Base-by-base conservation (phyloP, 2,329 filamentous ascomycete species). In the Alternaria arborescens region DNA sequence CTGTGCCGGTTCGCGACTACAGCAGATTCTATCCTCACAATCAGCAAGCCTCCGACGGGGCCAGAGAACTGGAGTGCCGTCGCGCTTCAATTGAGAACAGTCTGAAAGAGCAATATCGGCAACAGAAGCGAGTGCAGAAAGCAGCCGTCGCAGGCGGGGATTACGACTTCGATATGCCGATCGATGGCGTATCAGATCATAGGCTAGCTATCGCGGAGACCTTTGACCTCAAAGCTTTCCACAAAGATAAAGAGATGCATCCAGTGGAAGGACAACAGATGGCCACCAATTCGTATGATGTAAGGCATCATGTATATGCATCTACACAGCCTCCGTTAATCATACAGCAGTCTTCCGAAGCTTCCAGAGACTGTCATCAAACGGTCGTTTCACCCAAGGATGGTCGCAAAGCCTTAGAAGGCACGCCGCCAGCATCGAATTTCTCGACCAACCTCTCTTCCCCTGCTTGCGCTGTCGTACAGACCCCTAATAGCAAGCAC, bases 401-500 rank as follows among this genome's bases (percentile, higher is more conserved):
- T 36, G 32, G 26, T 11, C 51, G 47, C 12, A 43, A 42, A 24
- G 51, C 47, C 22, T 55, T 50, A 32, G 61, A 57, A 26, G 43
- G 30, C 8, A 16, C 36, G 3, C 48, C 20, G 18, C 46, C 28
- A 16, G 28, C 43, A 32, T 52, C 22, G 26, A 20, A 14, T 8
- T 36, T 20, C 2, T 50, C 38, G 32, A 18, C 38, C 5, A 11
- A 40, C 14, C 54, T 32, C 40, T 40, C 16, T 43, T 43, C 36
- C 16, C 50, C 7, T 14, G 3, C 48, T 0, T 34, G n/a, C 3
- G 8, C 50, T 14, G 40, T 58, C 14, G 28, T 57, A 0, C 48
- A 43, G 1, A 50, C 60, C 7, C 56, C 62, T 4, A 52, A 46
- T 3, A 40, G 43, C 14, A 48, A 55, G 7, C 62, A 63, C n/a